Conservation (phyloP, 495 filamentous ascomycete species). For the Xylaria bambusicola region DNA sequence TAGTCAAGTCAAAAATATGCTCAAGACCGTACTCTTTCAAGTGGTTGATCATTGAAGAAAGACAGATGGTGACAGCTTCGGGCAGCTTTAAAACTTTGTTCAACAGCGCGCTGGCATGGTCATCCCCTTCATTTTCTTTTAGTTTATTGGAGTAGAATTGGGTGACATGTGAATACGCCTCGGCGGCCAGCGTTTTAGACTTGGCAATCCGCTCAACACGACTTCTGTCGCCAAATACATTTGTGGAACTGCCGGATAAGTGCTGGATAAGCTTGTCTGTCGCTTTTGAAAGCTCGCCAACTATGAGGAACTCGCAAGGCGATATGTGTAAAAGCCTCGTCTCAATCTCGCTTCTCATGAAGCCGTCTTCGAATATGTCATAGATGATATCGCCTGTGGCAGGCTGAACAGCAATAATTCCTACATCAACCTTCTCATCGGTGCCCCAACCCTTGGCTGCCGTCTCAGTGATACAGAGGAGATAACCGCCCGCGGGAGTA, state of each 20-base stretch:
- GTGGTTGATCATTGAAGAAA: conserved; percentile 96
- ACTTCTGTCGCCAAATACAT: conserved; percentile 89
- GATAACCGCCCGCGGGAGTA: conserved; percentile 78
- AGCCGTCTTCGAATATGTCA: conserved; percentile 95
- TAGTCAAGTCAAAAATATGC: conserved; percentile 94
- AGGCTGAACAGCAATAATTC: conserved; percentile 92
- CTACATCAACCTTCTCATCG: conserved; percentile 91
- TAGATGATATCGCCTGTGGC: conserved; percentile 95
- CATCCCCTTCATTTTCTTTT: conserved; percentile 51
- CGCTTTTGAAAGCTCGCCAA: conserved; percentile 87
- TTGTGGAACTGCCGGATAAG: conserved; percentile 80
- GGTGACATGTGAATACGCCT: conserved; percentile 85
- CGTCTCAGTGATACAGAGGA: conserved; percentile 90
- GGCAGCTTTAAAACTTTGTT: conserved; percentile 85
- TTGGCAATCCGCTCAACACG: conserved; percentile 79
- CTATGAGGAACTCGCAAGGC: conserved; percentile 94
- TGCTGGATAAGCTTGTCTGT: conserved; percentile 93
- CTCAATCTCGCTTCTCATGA: conserved; percentile 97
- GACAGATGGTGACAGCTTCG: conserved; percentile 83
- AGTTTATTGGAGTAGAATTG: conserved; percentile 92
- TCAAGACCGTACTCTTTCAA: conserved; percentile 91
- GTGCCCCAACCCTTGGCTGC: conserved; percentile 82
- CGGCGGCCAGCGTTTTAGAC: conserved; percentile 78
- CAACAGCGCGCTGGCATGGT: conserved; percentile 61
- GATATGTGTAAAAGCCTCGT: conserved; percentile 92